A percentile compares a stretch with the other conserved stretches of the same genome.
Evolutionary conservation across 139 green algal species (phyloP).

Genomic region (Micractinium sp.): DNA sequence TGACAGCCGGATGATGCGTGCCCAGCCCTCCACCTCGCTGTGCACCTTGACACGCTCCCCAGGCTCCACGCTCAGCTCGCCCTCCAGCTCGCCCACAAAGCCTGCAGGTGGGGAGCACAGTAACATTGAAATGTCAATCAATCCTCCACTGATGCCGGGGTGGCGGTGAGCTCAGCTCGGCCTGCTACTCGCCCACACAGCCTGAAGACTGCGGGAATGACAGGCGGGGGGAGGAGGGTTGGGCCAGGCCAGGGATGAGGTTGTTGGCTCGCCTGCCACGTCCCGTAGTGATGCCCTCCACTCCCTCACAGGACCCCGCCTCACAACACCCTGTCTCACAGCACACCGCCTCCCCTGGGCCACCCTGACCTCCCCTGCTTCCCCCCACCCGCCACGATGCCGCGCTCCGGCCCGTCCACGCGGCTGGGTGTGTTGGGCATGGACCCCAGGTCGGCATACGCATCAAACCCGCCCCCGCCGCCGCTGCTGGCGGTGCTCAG

Average conservation of each 20-base stretch:
- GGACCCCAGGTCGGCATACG: neutral
- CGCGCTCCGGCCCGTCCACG: conserved; percentile 32
- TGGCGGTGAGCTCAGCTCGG: too few relatives aligned
- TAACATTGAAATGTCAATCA: too few relatives aligned
- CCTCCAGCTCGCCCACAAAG: conserved; percentile 49
- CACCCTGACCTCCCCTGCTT: neutral
- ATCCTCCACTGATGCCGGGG: too few relatives aligned
- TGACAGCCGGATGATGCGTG: conserved; percentile 39
- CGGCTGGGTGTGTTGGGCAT: conserved; percentile 37
- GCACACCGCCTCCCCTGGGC: too few relatives aligned
- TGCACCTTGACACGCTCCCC: conserved; percentile 52
- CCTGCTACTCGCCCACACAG: neutral
- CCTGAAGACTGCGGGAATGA: neutral
- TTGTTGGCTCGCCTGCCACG: too few relatives aligned
- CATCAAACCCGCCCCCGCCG: neutral
- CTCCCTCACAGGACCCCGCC: neutral
- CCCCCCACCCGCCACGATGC: conserved; percentile 19
- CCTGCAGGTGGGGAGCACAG: neutral
- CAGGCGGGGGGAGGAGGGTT: neutral
- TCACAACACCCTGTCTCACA: neutral
- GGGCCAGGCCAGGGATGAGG: too few relatives aligned
- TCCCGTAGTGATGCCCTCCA: too few relatives aligned
- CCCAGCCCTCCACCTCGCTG: conserved; percentile 49
- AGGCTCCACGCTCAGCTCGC: conserved; percentile 47
- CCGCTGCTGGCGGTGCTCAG: conserved; percentile 20